Base-by-base conservation (phyloP, 202 grass and related monocot species). In the Cymbopogon flexuosus region DNA sequence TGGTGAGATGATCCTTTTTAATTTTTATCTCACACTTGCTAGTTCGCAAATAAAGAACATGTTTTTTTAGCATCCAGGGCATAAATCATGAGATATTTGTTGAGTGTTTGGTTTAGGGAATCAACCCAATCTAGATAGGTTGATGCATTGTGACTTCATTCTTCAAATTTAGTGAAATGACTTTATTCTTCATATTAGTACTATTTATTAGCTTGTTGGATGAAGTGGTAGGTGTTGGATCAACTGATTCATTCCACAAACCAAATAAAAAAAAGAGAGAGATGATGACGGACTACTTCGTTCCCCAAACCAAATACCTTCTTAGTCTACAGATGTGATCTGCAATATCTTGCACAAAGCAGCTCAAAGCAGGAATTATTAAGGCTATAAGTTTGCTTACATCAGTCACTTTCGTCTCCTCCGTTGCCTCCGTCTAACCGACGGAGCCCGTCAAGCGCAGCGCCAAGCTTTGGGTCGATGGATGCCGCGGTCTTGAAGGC, bases 401-500 rank as follows among this genome's bases (percentile, higher is more conserved):
- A 75, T 83, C 60, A 83, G 61, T 90, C 75, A 79, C 90, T 90
- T 40, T 67, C 65, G 8, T 70, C 24, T 43, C 77, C 89, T 54
- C 72, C 76, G 46, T 72, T 42, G 37, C 40, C 21, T 11, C 18
- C 67, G 9, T 61, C 59, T 11, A 88, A 65, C 80, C 88, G 88
- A 67, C 52, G 83, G 46, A 98, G 92, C 22, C 86, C 90, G 2
- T 91, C 80, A 5, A 68, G 79, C 11, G 82, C 92, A 27, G 56
- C 51, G 18, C 73, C 64, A 36, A 92, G 57, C 36, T 84, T 86
- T 16, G 64, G 84, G 39, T 98, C 95, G 13, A 98, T 79, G 40
- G 61, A 80, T 16, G 86, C 66, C 9, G 95, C 95, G 8, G 72
- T 79, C 84, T 88, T 84, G 81, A 95, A 98, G 15, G 92, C 88